These are phyloP conservation scores for Fusarium graminum DNA, from an alignment of 2,329 filamentous ascomycete genomes.

Conservation along the genomic window DNA sequence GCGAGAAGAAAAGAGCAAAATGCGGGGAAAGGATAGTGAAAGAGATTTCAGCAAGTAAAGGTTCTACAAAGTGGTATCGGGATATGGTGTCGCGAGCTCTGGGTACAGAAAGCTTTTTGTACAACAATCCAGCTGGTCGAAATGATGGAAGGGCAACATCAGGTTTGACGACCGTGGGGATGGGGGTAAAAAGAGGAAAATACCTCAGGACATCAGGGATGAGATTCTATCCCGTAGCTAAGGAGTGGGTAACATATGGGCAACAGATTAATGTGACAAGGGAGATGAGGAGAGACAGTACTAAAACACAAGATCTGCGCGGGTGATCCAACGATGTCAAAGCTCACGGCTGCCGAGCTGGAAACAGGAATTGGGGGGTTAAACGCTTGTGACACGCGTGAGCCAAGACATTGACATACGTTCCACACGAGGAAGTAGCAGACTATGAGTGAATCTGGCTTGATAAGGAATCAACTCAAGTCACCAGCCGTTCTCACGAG, in stretches of 20 bases:
- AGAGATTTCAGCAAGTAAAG: background rate
- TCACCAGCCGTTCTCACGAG: background rate
- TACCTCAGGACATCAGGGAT: constrained; percentile 32
- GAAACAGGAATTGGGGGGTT: constrained; percentile 25
- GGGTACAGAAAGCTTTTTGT: constrained; percentile 37
- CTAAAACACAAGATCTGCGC: constrained; percentile 36
- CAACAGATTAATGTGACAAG: constrained; percentile 19
- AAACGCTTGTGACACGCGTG: background rate
- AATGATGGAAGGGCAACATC: constrained; percentile 1
- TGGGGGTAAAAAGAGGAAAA: constrained; percentile 19
- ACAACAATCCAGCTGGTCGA: constrained; percentile 1
- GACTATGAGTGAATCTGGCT: background rate
- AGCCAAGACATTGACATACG: constrained; percentile 19
- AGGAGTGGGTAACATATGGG: constrained; percentile 22
- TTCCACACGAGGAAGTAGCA: constrained; percentile 4
- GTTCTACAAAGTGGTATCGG: constrained; percentile 12
- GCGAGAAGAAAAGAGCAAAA: background rate
- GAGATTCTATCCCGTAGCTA: constrained; percentile 24
- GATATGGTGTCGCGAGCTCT: background rate
- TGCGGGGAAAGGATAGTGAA: background rate
- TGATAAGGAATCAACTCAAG: constrained; percentile 1
- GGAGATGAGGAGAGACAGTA: constrained; percentile 40
- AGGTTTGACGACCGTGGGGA: constrained; percentile 1
- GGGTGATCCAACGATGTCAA: constrained; percentile 32
- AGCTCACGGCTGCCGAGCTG: constrained; percentile 8